These are phyloP conservation scores for Eucalyptus coolabah DNA, from an alignment of 345 rosid genomes.

Conservation along the genomic window DNA sequence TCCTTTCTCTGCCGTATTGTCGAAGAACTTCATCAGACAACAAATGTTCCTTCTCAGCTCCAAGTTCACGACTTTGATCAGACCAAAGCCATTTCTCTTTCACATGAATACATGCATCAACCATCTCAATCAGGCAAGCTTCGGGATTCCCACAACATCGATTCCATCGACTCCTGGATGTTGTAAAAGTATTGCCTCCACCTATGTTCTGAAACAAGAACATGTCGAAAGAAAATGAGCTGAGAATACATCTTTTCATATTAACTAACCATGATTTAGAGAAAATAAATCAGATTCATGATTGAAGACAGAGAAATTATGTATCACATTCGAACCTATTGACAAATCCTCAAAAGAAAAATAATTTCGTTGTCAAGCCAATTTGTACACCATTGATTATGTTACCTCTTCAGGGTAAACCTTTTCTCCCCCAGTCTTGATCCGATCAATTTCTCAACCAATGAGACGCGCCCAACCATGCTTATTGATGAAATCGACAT, in stretches of 20 bases:
- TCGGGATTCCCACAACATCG: conserved; percentile 58
- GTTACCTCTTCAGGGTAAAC: no score
- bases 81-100: conserved; percentile 60
- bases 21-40: conserved; percentile 41
- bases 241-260: background rate
- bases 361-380: no score
- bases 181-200: conserved; percentile 41
- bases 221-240: background rate
- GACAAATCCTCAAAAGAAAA: no score
- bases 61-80: no score
- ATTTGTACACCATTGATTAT: no score
- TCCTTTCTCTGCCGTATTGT: conserved; percentile 29
- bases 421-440: no score
- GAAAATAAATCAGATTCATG: no score
- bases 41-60: background rate
- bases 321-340: no score
- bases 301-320: no score
- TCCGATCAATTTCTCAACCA: no score
- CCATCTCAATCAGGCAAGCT: conserved; percentile 57
- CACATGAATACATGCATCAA: conserved; percentile 56
- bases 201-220: conserved; percentile 16
- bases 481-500: no score
- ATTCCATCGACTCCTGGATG: conserved; percentile 53
- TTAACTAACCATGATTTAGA: background rate
- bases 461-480: no score